Percentiles rank a stretch among this genome's conserved stretches.
phyloP scores from a whole-genome alignment of 306 rosid species.

The Cicer judaicum region DNA sequence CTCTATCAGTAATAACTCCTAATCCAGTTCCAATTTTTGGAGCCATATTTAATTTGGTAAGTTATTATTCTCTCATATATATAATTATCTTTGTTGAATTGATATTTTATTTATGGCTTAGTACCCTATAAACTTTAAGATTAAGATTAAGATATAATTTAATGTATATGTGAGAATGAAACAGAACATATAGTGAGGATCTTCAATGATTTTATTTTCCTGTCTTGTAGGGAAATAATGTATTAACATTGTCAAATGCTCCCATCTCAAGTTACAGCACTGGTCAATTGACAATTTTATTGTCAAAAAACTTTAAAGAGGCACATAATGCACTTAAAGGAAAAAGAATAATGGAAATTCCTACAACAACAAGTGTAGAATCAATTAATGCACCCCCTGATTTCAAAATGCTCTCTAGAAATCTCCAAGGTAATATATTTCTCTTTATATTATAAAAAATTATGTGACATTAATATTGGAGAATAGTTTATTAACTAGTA shows the following conservation, averaged over 20 bases:
- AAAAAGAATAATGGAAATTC: not conserved
- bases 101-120: not conserved
- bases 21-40: slow-evolving; percentile 31
- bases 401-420: not conserved
- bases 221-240: slow-evolving; percentile 37
- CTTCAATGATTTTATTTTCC: slow-evolving; percentile 11
- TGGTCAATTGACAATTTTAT: slow-evolving; percentile 10
- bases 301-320: slow-evolving; percentile 40
- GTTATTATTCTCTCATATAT: not conserved
- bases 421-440: slow-evolving; percentile 20
- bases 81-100: not conserved
- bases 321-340: slow-evolving; percentile 32
- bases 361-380: not conserved
- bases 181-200: not conserved
- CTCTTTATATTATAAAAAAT: not conserved
- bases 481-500: not conserved
- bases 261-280: not conserved
- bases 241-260: not conserved
- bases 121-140: not conserved
- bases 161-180: not conserved
- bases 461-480: not conserved
- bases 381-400: not conserved
- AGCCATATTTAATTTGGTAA: slow-evolving; percentile 42
- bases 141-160: not conserved
- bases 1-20: slow-evolving; percentile 42